phyloP scores from a whole-genome alignment of 108 stramenopile species.

The Skeletonema menzelii region DNA sequence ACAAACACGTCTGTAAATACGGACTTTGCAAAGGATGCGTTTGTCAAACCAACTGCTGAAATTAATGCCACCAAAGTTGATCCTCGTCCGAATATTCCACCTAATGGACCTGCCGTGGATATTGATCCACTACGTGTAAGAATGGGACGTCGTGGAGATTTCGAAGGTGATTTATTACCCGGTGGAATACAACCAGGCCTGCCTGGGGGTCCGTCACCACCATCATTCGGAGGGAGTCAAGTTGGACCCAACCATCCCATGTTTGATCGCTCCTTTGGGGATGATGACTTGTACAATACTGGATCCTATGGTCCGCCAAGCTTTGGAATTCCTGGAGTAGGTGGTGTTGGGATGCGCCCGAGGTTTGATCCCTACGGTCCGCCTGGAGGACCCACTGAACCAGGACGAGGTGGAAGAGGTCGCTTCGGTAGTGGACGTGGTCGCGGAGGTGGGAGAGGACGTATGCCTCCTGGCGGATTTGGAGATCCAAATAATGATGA shows the following conservation, averaged over 20 bases:
- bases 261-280: constrained; percentile 55
- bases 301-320: constrained; percentile 4
- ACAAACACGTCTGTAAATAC: not conserved
- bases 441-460: constrained; percentile 18
- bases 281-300: constrained; percentile 18
- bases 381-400: constrained; percentile 60
- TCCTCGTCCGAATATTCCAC: constrained; percentile 6
- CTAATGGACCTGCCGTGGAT: constrained; percentile 8
- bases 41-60: not conserved
- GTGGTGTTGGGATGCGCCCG: constrained; percentile 69
- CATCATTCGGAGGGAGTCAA: constrained; percentile 55
- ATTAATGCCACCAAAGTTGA: not conserved
- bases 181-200: constrained; percentile 50
- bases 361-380: constrained; percentile 81
- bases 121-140: constrained; percentile 13
- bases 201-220: not conserved
- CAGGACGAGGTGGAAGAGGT: constrained; percentile 28
- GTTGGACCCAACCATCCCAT: constrained; percentile 87
- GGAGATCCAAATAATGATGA: constrained; percentile 86
- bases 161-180: constrained; percentile 73
- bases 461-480: constrained; percentile 46
- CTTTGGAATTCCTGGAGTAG: constrained; percentile 31
- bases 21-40: not conserved
- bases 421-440: constrained; percentile 18
- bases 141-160: constrained; percentile 48